phyloP scores from a whole-genome alignment of 2,329 filamentous ascomycete species.

The Cercospora sojina region DNA sequence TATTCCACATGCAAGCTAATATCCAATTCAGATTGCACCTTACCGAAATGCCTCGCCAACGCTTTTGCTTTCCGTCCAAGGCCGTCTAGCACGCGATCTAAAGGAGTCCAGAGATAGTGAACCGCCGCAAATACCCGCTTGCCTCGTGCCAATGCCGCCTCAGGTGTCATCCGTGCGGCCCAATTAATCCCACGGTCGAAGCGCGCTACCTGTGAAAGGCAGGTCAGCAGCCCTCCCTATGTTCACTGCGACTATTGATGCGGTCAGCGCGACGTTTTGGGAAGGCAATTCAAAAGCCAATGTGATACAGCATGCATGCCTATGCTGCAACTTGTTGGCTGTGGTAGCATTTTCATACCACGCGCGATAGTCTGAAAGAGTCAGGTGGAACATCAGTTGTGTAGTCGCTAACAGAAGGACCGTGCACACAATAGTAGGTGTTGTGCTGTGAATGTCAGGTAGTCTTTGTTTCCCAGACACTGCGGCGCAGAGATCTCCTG shows the following conservation, averaged over 20 bases:
- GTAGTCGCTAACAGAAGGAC: neutral
- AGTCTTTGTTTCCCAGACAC: neutral
- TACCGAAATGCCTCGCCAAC: neutral
- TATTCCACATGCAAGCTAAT: constrained; percentile 1
- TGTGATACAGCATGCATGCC: neutral
- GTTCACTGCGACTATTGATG: neutral
- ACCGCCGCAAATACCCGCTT: neutral
- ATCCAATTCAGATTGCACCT: neutral
- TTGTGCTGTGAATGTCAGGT: neutral
- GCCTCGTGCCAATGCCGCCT: constrained; percentile 1
- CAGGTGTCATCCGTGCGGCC: neutral
- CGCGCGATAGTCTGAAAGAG: neutral
- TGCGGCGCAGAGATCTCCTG: neutral
- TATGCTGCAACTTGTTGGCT: neutral
- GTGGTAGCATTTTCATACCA: neutral
- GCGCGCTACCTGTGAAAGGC: constrained; percentile 10
- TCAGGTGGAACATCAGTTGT: neutral
- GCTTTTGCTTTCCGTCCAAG: constrained; percentile 1
- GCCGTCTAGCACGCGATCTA: constrained; percentile 4
- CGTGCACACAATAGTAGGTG: neutral
- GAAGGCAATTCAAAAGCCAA: neutral
- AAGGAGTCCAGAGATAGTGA: neutral
- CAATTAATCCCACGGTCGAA: neutral
- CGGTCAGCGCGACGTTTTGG: neutral
- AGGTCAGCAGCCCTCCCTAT: neutral